A percentile compares a stretch with the other conserved stretches of the same genome.
These are phyloP conservation scores for Acmispon strigosus DNA, from an alignment of 306 rosid genomes.

Conservation along the genomic window DNA sequence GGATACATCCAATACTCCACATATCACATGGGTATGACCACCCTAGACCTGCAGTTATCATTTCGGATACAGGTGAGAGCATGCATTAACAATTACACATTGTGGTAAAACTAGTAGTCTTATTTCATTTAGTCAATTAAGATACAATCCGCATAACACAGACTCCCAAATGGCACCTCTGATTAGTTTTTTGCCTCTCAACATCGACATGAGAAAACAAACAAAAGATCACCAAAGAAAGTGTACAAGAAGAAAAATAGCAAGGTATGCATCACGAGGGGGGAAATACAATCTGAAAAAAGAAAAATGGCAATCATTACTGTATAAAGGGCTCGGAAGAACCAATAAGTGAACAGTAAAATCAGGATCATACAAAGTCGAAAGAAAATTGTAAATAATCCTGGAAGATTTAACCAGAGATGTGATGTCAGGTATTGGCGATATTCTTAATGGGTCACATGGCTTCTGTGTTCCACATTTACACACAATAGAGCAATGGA, in stretches of 20 bases:
- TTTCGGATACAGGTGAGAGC: slow-evolving; percentile 21
- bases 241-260: neutral
- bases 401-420: neutral
- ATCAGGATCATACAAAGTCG: neutral
- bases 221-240: neutral
- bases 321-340: neutral
- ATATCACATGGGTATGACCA: slow-evolving; percentile 88
- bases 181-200: neutral
- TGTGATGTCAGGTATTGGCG: neutral
- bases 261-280: neutral
- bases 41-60: slow-evolving; percentile 69
- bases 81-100: neutral
- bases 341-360: neutral
- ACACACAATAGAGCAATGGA: slow-evolving; percentile 18
- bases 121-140: neutral
- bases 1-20: slow-evolving; percentile 94
- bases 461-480: neutral
- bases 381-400: neutral
- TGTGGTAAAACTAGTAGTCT: neutral
- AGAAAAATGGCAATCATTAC: neutral
- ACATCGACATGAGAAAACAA: neutral
- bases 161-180: neutral
- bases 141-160: neutral
- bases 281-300: neutral
- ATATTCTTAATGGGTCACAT: neutral